These are phyloP conservation scores for Lactifluus subvellereus DNA, from an alignment of 768 basidiomycete species.

Conservation along the genomic window DNA sequence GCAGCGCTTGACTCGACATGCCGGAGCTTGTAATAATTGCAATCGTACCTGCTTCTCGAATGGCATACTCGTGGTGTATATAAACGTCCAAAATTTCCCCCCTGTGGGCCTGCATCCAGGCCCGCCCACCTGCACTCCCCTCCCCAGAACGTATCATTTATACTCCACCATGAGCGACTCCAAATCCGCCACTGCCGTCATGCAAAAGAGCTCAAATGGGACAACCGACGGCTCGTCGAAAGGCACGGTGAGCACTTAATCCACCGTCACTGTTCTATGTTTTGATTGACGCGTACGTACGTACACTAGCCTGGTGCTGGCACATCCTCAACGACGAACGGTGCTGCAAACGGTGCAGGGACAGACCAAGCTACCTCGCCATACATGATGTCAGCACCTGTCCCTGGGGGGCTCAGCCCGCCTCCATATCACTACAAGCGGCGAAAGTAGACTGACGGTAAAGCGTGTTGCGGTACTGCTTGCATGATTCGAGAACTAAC, in stretches of 20 bases:
- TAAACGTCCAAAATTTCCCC: not conserved
- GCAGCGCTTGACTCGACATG: constrained; percentile 15
- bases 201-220: constrained; percentile 16
- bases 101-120: constrained; percentile 4
- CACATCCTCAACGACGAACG: constrained; percentile 46
- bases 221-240: constrained; percentile 63
- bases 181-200: constrained; percentile 18
- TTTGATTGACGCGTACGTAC: constrained; percentile 81
- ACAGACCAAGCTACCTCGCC: constrained; percentile 10
- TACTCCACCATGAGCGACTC: constrained; percentile 10
- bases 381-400: constrained; percentile 17
- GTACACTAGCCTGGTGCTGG: constrained; percentile 81
- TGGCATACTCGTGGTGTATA: constrained; percentile 12
- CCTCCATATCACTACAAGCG: constrained; percentile 23
- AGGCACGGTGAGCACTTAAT: constrained; percentile 80
- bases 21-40: constrained; percentile 19
- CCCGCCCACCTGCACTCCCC: not conserved
- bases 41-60: constrained; percentile 13
- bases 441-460: constrained; percentile 9
- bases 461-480: not conserved
- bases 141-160: not conserved
- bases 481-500: no score
- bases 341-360: constrained; percentile 4
- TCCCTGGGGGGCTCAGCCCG: constrained; percentile 24
- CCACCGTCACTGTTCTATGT: constrained; percentile 94